Evolutionary conservation across 1,284 basidiomycete genomes (phyloP), one percentile per base, ranked within the genome.

Genomic region (Phellinidium pouzarii): DNA sequence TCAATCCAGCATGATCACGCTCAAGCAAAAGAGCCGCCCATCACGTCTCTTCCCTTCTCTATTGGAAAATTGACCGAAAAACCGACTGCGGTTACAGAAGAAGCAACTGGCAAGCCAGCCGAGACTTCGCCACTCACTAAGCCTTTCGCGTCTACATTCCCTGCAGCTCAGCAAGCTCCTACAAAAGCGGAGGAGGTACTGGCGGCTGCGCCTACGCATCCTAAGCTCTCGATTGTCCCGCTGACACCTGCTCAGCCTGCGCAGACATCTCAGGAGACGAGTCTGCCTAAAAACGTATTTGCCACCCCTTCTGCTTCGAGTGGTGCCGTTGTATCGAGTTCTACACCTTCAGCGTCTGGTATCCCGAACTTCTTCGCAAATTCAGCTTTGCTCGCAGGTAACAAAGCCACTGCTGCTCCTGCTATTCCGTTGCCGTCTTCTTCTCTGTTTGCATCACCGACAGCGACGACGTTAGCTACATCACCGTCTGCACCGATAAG

Each of bases 1-100:
- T 60, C 61, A 54, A 27, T 64, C 52, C 36, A 60, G 54, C 60
- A 70, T 54, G 63, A 66, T 46, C 34, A 40, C 12, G 23, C 48
- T 6, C 23, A 27, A 9, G 52, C 55, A 6, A 57, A 57, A 23
- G 55, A 57, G 37, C 55, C 55, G 4, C 55, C 55, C 5, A 49
- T 57, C 29, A 31, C 41, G 19, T 57, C 55, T 26, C 40, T 57
- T 17, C 55, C 55, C n/a, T 57, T 57, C 37, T 53, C 55, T 11
- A 26, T 57, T n/a, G 47, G 43, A 7, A 51, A 46, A 27, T 14
- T 26, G 2, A 17, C 31, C 22, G 44, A 14, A 20, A 41, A 49
- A 17, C 17, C 36, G n/a, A 19, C 38, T 20, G 23, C 25, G 11
- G 47, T 40, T 27, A 20, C 22, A 26, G 34, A 34, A 19, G 40